Evolutionary conservation across 768 basidiomycete species (phyloP).

Genomic region (Tylopilus intermedius): DNA sequence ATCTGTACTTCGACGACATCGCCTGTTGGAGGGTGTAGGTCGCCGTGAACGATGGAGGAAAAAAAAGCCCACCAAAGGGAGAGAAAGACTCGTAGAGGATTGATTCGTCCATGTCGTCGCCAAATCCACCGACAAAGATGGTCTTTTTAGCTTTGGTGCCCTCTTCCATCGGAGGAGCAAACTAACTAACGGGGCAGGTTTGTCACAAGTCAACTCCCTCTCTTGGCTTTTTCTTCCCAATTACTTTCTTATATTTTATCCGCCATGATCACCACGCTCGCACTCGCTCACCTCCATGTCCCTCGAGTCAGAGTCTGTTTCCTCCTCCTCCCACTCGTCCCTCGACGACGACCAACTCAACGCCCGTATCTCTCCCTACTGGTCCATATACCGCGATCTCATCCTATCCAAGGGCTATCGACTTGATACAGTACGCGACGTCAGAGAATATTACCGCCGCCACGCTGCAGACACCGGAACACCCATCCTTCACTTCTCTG

Average conservation of each 20-base stretch:
- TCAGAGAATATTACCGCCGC: constrained; percentile 50
- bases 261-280: not conserved
- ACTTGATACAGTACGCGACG: constrained; percentile 67
- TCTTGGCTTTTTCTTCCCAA: not conserved
- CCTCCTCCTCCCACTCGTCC: constrained; percentile 37
- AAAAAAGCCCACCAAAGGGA: constrained; percentile 66
- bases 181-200: constrained; percentile 3
- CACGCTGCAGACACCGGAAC: constrained; percentile 22
- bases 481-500: constrained; percentile 22
- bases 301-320: constrained; percentile 36
- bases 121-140: constrained; percentile 77
- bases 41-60: not conserved
- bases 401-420: constrained; percentile 51
- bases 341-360: constrained; percentile 52
- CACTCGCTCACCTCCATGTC: constrained; percentile 30
- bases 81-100: constrained; percentile 75
- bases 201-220: constrained; percentile 7
- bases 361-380: constrained; percentile 53
- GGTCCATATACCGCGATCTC: constrained; percentile 50
- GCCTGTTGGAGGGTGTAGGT: constrained; percentile 42
- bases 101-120: constrained; percentile 78
- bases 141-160: constrained; percentile 84
- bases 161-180: constrained; percentile 56
- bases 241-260: not conserved
- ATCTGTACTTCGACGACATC: constrained; percentile 91